A percentile compares a stretch with the other conserved stretches of the same genome.
phyloP scores from a whole-genome alignment of 1,139 yeast species.

The Wickerhamomyces sp. region DNA sequence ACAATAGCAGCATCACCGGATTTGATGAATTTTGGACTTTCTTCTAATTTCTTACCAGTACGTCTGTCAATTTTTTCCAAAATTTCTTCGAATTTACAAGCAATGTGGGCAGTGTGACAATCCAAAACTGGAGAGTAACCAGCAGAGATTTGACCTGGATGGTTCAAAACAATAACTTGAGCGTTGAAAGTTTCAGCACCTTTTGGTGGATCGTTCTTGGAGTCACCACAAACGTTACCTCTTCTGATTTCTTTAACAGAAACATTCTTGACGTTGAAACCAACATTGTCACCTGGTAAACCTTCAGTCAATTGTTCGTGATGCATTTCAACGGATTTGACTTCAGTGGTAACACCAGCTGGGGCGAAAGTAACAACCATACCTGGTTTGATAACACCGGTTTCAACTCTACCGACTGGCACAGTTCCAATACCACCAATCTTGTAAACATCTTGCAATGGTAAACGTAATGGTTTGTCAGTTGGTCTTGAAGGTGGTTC shows the following conservation, averaged over 20 bases:
- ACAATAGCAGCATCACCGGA: slow-evolving; percentile 94
- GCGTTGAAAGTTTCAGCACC: slow-evolving; percentile 82
- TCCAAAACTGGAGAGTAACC: slow-evolving; percentile 93
- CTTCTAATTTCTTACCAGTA: slow-evolving; percentile 86
- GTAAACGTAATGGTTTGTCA: slow-evolving; percentile 88
- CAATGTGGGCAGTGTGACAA: slow-evolving; percentile 95
- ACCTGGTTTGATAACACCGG: slow-evolving; percentile 90
- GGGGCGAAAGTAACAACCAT: slow-evolving; percentile 89
- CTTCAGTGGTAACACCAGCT: slow-evolving; percentile 90
- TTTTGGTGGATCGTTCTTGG: slow-evolving; percentile 91
- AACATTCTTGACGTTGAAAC: slow-evolving; percentile 93
- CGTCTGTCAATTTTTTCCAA: slow-evolving; percentile 91
- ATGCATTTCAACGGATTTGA: slow-evolving; percentile 92
- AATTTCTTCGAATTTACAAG: slow-evolving; percentile 84
- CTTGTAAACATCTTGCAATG: slow-evolving; percentile 91
- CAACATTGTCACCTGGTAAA: slow-evolving; percentile 93
- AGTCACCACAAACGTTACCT: slow-evolving; percentile 95
- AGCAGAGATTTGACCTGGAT: slow-evolving; percentile 90
- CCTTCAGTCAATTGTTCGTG: slow-evolving; percentile 85
- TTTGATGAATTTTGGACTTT: slow-evolving; percentile 80
- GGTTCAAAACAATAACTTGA: slow-evolving; percentile 87
- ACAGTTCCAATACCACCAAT: slow-evolving; percentile 92
- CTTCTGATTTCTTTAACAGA: slow-evolving; percentile 92
- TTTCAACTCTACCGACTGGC: slow-evolving; percentile 93
- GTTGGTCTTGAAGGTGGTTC: slow-evolving; percentile 84